These are phyloP conservation scores for Neonectria ditissima DNA, from an alignment of 2,329 filamentous ascomycete species.

Conservation along the genomic window DNA sequence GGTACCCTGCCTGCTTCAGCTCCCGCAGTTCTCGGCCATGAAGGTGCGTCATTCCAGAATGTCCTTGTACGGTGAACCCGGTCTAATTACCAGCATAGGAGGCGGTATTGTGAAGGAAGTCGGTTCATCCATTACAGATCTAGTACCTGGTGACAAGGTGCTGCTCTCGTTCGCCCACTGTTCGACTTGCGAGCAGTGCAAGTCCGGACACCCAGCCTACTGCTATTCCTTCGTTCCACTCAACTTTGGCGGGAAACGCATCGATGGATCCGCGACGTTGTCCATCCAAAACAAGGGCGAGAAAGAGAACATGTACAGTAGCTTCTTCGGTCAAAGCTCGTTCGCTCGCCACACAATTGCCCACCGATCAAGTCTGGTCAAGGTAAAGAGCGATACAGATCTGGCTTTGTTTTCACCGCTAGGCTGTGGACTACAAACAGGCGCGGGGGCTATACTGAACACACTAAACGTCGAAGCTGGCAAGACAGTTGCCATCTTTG, in stretches of 20 bases:
- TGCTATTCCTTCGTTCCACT: conserved; percentile 21
- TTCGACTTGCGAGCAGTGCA: conserved; percentile 9
- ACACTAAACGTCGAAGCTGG: conserved; percentile 42
- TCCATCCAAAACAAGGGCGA: not conserved
- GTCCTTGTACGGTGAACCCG: not conserved
- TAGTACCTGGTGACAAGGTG: conserved; percentile 17
- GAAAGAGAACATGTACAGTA: conserved; percentile 26
- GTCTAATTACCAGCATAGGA: not conserved
- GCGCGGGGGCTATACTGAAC: conserved; percentile 50
- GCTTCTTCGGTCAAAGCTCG: conserved; percentile 52
- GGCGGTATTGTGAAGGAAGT: conserved; percentile 22
- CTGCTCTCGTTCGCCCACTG: conserved; percentile 24
- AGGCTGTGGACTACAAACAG: conserved; percentile 52
- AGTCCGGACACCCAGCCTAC: conserved; percentile 23
- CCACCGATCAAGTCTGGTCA: conserved; percentile 46
- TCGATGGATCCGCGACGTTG: conserved; percentile 8
- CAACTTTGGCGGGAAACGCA: conserved; percentile 18
- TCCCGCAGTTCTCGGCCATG: conserved; percentile 23
- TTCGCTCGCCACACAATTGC: conserved; percentile 48
- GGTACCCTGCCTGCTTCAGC: conserved; percentile 20
- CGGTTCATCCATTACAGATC: conserved; percentile 14
- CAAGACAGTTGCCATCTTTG: conserved; percentile 47
- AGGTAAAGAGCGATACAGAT: conserved; percentile 40
- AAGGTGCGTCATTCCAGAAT: not conserved
- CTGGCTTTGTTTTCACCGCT: conserved; percentile 49